A percentile compares a stretch with the other conserved stretches of the same genome.
Conservation (phyloP, 768 basidiomycete species). For the Piloderma croceum region DNA sequence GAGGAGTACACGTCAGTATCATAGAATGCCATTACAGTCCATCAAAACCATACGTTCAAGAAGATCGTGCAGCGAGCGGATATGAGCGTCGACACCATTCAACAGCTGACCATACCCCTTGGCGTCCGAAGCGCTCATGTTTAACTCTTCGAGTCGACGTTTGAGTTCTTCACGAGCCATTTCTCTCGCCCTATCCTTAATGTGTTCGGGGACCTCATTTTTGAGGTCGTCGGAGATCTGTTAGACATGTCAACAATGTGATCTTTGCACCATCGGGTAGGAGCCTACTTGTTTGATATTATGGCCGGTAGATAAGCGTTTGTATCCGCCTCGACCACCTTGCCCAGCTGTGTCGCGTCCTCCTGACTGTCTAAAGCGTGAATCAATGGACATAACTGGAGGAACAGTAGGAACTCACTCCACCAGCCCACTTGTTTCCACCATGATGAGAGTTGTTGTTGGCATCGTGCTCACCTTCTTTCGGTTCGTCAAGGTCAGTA, state of each 20-base stretch:
- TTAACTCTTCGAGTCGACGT: slow-evolving; percentile 54
- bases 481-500: slow-evolving; percentile 47
- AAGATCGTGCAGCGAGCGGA: slow-evolving; percentile 52
- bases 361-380: slow-evolving; percentile 39
- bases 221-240: slow-evolving; percentile 51
- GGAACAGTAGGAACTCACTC: too few species aligned
- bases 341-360: slow-evolving; percentile 63
- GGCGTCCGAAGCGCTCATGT: slow-evolving; percentile 53
- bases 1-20: slow-evolving; percentile 1
- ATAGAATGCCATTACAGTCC: background rate
- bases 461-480: slow-evolving; percentile 56
- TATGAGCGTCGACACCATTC: slow-evolving; percentile 52
- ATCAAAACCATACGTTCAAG: slow-evolving; percentile 50
- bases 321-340: slow-evolving; percentile 64
- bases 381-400: slow-evolving; percentile 8
- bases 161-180: slow-evolving; percentile 63
- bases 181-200: slow-evolving; percentile 57
- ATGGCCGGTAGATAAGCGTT: slow-evolving; percentile 57
- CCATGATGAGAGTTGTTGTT: slow-evolving; percentile 51
- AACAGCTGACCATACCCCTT: slow-evolving; percentile 49
- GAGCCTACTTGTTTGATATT: slow-evolving; percentile 52
- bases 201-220: slow-evolving; percentile 51
- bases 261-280: background rate
- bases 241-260: background rate
- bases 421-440: slow-evolving; percentile 62